Percentiles rank a stretch among this genome's conserved stretches.
These are phyloP conservation scores for Posidonia australis DNA, from an alignment of 106 monocot genomes.

Conservation along the genomic window DNA sequence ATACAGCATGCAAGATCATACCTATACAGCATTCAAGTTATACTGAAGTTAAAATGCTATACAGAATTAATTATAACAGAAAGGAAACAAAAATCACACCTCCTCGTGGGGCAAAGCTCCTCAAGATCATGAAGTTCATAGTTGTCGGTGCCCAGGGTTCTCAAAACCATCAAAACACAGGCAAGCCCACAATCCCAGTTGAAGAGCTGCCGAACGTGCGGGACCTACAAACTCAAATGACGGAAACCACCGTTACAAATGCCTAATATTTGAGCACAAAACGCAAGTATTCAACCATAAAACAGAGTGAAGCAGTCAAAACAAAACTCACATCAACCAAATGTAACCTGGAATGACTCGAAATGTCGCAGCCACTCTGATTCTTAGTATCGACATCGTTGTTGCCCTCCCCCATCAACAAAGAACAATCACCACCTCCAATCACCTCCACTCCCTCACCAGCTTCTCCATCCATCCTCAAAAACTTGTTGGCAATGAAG, in stretches of 20 bases:
- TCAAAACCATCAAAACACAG: conserved; percentile 82
- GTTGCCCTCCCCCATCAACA: background rate
- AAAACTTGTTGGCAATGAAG: background rate
- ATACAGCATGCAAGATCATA: too few species aligned
- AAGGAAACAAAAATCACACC: conserved; percentile 19
- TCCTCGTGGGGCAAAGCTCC: conserved; percentile 57
- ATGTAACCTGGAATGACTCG: conserved; percentile 6
- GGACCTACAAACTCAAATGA: conserved; percentile 40
- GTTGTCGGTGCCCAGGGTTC: conserved; percentile 39
- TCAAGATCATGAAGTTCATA: conserved; percentile 47
- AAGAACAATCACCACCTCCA: background rate
- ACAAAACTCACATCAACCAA: conserved; percentile 39
- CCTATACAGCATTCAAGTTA: too few species aligned
- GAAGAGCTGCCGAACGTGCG: conserved; percentile 67
- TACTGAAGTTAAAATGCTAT: too few species aligned
- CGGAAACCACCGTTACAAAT: background rate
- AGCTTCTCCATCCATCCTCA: conserved; percentile 1
- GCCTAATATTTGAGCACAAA: background rate
- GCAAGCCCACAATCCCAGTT: conserved; percentile 87
- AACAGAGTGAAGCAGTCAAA: background rate
- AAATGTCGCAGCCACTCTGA: background rate
- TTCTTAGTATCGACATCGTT: background rate
- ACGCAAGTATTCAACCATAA: background rate
- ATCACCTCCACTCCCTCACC: background rate
- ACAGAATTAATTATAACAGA: background rate